Evolutionary conservation across 2,329 filamentous ascomycete genomes (phyloP).

Genomic region (Laburnicola sp.): DNA sequence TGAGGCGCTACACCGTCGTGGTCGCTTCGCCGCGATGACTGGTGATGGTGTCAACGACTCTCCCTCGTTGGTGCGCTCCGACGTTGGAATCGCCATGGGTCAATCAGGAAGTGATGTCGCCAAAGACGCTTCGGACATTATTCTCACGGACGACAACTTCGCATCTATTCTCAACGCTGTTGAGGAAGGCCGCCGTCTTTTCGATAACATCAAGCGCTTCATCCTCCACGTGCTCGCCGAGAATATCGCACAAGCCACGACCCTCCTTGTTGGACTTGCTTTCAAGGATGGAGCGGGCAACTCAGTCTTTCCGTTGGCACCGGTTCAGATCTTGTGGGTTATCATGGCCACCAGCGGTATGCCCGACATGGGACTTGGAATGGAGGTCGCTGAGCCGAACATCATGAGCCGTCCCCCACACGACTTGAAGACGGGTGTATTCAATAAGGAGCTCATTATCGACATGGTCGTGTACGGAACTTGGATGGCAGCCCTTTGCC

Average conservation of each 20-base stretch:
- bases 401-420: constrained; percentile 23
- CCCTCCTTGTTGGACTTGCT: constrained; percentile 20
- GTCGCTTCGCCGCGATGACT: constrained; percentile 31
- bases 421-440: constrained; percentile 19
- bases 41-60: constrained; percentile 32
- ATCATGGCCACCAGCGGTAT: constrained; percentile 27
- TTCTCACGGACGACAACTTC: constrained; percentile 30
- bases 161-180: constrained; percentile 29
- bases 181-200: constrained; percentile 27
- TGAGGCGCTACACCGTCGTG: constrained; percentile 31
- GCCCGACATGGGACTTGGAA: constrained; percentile 23
- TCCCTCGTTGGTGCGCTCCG: constrained; percentile 20
- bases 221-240: constrained; percentile 14
- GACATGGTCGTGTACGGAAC: constrained; percentile 27
- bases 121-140: constrained; percentile 20
- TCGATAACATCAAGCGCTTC: constrained; percentile 27
- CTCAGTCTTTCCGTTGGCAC: constrained; percentile 24
- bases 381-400: constrained; percentile 20
- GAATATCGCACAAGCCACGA: constrained; percentile 18
- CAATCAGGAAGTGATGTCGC: constrained; percentile 18
- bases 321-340: constrained; percentile 25
- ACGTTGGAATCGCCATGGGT: constrained; percentile 31
- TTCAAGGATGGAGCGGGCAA: constrained; percentile 18
- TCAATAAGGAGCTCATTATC: constrained; percentile 22
- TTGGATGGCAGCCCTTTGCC: constrained; percentile 9